Conservation (phyloP, 164 flowering plant species). For the Protea cynaroides region DNA sequence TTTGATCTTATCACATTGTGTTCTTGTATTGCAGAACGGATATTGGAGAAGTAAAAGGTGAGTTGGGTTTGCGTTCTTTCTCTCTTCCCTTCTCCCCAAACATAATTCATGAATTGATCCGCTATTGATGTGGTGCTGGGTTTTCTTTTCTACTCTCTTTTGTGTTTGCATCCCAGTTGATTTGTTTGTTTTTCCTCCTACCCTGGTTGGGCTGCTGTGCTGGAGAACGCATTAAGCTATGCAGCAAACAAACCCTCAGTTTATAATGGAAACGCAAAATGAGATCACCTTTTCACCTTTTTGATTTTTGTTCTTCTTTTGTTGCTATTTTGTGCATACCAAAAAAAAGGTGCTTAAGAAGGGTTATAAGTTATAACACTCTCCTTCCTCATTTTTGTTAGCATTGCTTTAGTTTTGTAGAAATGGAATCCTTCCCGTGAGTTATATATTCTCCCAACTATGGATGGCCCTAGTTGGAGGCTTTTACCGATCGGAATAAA, state of each 20-base stretch:
- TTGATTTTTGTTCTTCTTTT: not conserved
- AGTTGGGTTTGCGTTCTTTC: not conserved
- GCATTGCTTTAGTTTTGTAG: not conserved
- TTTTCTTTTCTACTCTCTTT: not conserved
- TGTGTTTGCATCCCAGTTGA: not conserved
- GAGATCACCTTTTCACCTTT: not conserved
- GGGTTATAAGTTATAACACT: not conserved
- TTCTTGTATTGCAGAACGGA: not conserved
- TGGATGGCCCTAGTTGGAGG: not conserved
- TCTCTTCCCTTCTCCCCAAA: not conserved
- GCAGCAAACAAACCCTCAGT: too few species aligned
- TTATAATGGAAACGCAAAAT: too few species aligned
- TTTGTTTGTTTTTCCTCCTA: too few species aligned
- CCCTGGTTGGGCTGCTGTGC: too few species aligned
- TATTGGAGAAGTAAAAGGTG: not conserved
- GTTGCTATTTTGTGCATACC: not conserved
- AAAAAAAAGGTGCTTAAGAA: not conserved
- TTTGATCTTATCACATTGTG: not conserved
- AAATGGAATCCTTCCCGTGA: not conserved
- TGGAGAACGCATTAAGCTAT: too few species aligned
- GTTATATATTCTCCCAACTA: not conserved
- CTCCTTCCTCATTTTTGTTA: not conserved
- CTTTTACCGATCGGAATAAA: not conserved
- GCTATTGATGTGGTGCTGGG: too few species aligned
- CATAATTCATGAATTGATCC: not conserved